phyloP scores from a whole-genome alignment of 768 basidiomycete species.

The Cubamyces sp. region DNA sequence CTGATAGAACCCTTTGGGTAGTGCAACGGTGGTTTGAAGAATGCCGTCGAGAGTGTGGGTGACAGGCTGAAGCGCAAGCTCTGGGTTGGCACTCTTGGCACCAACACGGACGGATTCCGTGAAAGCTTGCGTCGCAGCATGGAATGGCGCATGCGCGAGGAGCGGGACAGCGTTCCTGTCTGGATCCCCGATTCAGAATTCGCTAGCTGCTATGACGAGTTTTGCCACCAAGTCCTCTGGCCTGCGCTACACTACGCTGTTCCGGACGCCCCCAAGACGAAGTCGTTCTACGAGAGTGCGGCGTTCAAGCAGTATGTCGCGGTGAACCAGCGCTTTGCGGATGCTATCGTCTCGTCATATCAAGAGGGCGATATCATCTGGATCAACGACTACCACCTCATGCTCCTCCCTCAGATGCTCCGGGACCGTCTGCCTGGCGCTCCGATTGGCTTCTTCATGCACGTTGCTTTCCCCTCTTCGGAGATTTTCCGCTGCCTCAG shows the following conservation, averaged over 20 bases:
- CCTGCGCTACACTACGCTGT: constrained; percentile 86
- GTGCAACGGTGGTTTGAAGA: constrained; percentile 83
- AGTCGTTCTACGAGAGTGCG: constrained; percentile 74
- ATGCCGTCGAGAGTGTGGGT: constrained; percentile 71
- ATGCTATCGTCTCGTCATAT: constrained; percentile 78
- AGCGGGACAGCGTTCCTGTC: constrained; percentile 55
- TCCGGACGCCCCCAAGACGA: constrained; percentile 86
- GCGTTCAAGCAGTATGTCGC: constrained; percentile 85
- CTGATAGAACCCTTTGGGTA: neutral
- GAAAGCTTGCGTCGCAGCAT: constrained; percentile 60
- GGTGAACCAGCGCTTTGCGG: constrained; percentile 91
- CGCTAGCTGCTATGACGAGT: constrained; percentile 79
- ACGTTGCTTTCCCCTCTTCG: constrained; percentile 93
- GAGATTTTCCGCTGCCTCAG: constrained; percentile 95
- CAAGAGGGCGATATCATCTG: constrained; percentile 90
- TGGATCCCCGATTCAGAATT: constrained; percentile 87
- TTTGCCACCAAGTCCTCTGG: constrained; percentile 86
- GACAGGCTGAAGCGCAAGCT: constrained; percentile 53
- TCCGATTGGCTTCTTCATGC: constrained; percentile 92
- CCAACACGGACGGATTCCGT: constrained; percentile 65
- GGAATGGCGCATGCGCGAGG: constrained; percentile 50
- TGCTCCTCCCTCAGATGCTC: constrained; percentile 88
- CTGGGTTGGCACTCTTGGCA: constrained; percentile 78
- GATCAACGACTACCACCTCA: constrained; percentile 96
- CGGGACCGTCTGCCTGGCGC: constrained; percentile 67